phyloP scores from a whole-genome alignment of 306 rosid genomes.

The Cucurbita moschata region DNA sequence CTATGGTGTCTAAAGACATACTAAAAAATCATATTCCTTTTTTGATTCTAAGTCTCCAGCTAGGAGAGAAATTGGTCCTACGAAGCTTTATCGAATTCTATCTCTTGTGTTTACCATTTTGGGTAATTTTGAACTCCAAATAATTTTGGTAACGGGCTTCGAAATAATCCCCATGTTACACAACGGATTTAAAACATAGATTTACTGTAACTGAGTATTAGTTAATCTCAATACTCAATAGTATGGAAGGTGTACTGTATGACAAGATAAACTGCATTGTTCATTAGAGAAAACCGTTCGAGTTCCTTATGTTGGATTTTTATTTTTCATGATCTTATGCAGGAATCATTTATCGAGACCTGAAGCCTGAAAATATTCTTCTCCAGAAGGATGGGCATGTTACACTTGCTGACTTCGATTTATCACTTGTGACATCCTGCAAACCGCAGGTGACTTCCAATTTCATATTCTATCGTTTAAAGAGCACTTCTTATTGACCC shows the following conservation, averaged over 20 bases:
- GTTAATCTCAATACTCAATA: background rate
- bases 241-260: background rate
- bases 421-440: constrained; percentile 66
- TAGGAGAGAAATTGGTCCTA: background rate
- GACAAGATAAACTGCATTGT: background rate
- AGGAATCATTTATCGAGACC: constrained; percentile 92
- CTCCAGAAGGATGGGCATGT: constrained; percentile 88
- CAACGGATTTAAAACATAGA: background rate
- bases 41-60: background rate
- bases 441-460: constrained; percentile 54
- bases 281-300: background rate
- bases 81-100: background rate
- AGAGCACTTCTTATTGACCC: background rate
- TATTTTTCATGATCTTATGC: constrained; percentile 14
- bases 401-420: constrained; percentile 77
- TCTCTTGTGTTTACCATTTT: background rate
- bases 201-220: background rate
- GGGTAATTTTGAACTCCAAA: background rate
- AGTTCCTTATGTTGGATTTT: background rate
- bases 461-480: background rate
- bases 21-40: background rate
- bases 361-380: constrained; percentile 90
- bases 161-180: background rate
- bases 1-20: background rate
- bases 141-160: background rate